Conservation (phyloP, 805 yeast species). For the Starmerella etchellsii region DNA sequence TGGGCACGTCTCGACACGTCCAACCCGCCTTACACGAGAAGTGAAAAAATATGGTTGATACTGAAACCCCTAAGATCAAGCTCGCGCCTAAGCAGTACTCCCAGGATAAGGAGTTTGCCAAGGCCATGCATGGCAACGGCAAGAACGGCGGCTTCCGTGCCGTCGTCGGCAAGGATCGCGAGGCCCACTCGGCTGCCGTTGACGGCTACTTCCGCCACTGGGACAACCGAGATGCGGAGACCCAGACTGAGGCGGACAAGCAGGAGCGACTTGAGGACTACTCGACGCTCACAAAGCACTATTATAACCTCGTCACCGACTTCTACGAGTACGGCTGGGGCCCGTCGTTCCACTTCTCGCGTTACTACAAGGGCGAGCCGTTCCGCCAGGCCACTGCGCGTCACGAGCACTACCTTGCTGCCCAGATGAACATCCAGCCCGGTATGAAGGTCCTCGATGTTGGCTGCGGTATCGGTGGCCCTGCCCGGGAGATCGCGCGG, state of each 20-base stretch:
- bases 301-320: conserved; percentile 93
- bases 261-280: conserved; percentile 61
- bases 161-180: conserved; percentile 58
- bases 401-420: conserved; percentile 92
- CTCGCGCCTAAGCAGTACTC: conserved; percentile 44
- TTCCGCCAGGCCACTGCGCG: conserved; percentile 84
- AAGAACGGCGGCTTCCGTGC: conserved; percentile 63
- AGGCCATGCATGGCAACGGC: conserved; percentile 74
- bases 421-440: conserved; percentile 65
- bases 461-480: conserved; percentile 99
- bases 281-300: conserved; percentile 83
- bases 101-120: conserved; percentile 60
- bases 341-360: conserved; percentile 90
- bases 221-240: conserved; percentile 58
- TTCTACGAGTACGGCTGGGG: conserved; percentile 99
- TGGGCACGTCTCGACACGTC: too few relatives aligned
- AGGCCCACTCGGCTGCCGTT: conserved; percentile 70
- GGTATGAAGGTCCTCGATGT: conserved; percentile 87
- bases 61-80: conserved; percentile 16
- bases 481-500: conserved; percentile 89
- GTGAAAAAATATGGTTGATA: background rate
- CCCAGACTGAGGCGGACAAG: conserved; percentile 47
- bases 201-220: conserved; percentile 91
- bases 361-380: conserved; percentile 86
- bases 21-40: too few relatives aligned